Conservation (phyloP, 768 basidiomycete species). For the Suillus hirtellus region DNA sequence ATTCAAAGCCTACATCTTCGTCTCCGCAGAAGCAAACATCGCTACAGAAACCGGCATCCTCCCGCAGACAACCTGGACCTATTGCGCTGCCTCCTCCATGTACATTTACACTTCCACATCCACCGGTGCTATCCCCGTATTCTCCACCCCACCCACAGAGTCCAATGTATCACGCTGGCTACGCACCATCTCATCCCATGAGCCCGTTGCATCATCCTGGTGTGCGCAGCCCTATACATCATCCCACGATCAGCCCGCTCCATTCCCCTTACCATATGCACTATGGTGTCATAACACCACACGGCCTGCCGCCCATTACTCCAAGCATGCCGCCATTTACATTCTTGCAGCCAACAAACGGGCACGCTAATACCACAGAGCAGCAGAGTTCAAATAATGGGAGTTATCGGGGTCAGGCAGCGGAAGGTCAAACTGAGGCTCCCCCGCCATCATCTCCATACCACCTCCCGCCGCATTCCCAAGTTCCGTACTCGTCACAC, state of each 20-base stretch:
- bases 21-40: conserved; percentile 6
- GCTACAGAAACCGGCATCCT: conserved; percentile 18
- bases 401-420: conserved; percentile 8
- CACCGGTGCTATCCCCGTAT: conserved; percentile 34
- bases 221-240: conserved; percentile 33
- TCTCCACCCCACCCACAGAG: conserved; percentile 32
- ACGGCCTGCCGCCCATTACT: conserved; percentile 90
- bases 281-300: conserved; percentile 58
- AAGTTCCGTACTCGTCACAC: conserved; percentile 24
- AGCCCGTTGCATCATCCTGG: conserved; percentile 42
- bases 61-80: conserved; percentile 64
- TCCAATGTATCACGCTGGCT: conserved; percentile 40
- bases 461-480: conserved; percentile 20
- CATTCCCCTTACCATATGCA: conserved; percentile 28
- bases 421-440: conserved; percentile 7
- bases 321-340: conserved; percentile 96
- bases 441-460: conserved; percentile 14
- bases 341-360: conserved; percentile 56
- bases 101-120: conserved; percentile 42
- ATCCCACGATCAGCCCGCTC: conserved; percentile 18
- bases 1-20: conserved; percentile 22
- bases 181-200: conserved; percentile 29
- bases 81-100: conserved; percentile 68
- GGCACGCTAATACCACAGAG: conserved; percentile 3
- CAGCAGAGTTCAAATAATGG: conserved; percentile 10